Evolutionary conservation across 257 asterid species (phyloP).

Genomic region (Dorcoceras hygrometricum): DNA sequence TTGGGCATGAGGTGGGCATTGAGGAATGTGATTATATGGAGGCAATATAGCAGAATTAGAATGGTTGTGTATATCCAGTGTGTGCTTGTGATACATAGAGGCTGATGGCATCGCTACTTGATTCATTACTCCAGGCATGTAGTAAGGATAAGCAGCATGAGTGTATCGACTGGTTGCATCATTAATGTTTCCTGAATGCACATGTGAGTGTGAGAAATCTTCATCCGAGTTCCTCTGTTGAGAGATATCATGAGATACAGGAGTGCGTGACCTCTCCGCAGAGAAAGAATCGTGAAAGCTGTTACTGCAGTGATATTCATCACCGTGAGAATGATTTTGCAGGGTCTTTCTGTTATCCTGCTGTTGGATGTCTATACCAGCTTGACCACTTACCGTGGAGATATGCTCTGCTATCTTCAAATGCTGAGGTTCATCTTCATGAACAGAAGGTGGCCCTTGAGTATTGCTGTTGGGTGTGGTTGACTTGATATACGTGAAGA

Average conservation of each 20-base stretch:
- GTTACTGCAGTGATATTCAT: conserved; percentile 47
- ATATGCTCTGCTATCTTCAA: conserved; percentile 32
- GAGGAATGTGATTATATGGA: conserved; percentile 63
- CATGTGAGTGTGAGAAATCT: conserved; percentile 43
- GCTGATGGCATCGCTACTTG: conserved; percentile 55
- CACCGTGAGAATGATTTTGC: conserved; percentile 38
- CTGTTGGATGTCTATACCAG: conserved; percentile 30
- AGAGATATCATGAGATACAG: conserved; percentile 48
- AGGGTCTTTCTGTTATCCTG: conserved; percentile 29
- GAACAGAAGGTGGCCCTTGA: conserved; percentile 32
- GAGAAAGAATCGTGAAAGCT: conserved; percentile 45
- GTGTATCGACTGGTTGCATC: conserved; percentile 43
- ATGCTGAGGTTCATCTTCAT: conserved; percentile 34
- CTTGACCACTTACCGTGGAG: conserved; percentile 26
- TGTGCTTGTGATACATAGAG: conserved; percentile 46
- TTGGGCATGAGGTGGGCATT: conserved; percentile 51
- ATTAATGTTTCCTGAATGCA: conserved; percentile 40
- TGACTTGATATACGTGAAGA: conserved; percentile 86
- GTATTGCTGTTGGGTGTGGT: conserved; percentile 41
- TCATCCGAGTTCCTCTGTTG: conserved; percentile 47
- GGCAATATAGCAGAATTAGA: conserved; percentile 46
- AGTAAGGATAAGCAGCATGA: conserved; percentile 56
- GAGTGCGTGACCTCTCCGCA: conserved; percentile 48
- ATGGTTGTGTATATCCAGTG: conserved; percentile 48
- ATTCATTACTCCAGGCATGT: conserved; percentile 60